phyloP scores from a whole-genome alignment of 768 basidiomycete species.

The Boletus subcaerulescens region DNA sequence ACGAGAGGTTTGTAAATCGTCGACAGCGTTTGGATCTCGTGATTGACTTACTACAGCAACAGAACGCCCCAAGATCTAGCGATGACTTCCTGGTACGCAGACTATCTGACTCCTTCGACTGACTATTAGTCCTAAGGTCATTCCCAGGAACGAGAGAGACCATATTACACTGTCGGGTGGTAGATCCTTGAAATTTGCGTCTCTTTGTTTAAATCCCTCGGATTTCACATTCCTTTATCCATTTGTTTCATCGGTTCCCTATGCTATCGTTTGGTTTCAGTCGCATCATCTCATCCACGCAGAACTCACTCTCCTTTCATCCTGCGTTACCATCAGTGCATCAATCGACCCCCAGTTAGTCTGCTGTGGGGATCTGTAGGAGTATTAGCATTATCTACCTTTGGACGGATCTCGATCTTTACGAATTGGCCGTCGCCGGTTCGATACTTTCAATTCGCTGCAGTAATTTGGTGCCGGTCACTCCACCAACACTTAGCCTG shows the following conservation, averaged over 20 bases:
- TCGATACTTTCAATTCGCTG: no score
- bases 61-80: neutral
- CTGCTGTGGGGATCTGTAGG: neutral
- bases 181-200: neutral
- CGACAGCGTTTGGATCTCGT: neutral
- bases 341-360: neutral
- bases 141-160: neutral
- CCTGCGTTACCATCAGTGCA: neutral
- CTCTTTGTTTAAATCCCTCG: neutral
- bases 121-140: neutral
- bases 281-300: neutral
- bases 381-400: constrained; percentile 2
- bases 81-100: constrained; percentile 7
- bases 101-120: neutral
- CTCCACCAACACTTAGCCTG: no score
- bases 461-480: no score
- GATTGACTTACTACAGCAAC: neutral
- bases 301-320: neutral
- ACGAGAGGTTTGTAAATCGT: constrained; percentile 9
- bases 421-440: neutral
- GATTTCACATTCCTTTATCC: neutral
- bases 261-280: constrained; percentile 1
- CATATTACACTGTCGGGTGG: constrained; percentile 11
- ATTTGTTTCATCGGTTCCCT: neutral
- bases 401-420: neutral